Evolutionary conservation across 805 yeast species (phyloP).

Genomic region (Yamadazyma sp.): DNA sequence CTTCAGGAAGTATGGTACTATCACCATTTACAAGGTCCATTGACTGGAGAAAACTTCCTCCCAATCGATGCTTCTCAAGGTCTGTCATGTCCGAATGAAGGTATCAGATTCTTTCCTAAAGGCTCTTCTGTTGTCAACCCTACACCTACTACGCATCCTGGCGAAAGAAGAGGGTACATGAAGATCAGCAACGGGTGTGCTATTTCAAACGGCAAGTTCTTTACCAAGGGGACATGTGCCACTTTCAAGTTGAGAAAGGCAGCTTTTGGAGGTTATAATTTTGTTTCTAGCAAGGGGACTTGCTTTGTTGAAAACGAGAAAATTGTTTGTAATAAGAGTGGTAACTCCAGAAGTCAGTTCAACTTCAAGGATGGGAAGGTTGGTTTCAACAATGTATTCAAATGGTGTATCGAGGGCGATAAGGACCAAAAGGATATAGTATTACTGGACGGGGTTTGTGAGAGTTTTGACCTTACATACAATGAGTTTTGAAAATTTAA

Average conservation of each 20-base stretch:
- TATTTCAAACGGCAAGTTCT: slow-evolving; percentile 86
- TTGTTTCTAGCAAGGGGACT: slow-evolving; percentile 69
- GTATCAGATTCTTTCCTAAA: slow-evolving; percentile 72
- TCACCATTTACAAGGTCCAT: slow-evolving; percentile 72
- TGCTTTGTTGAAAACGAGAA: slow-evolving; percentile 51
- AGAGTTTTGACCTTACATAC: slow-evolving; percentile 11
- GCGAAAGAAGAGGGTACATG: slow-evolving; percentile 13
- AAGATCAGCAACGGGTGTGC: slow-evolving; percentile 57
- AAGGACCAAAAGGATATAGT: slow-evolving; percentile 17
- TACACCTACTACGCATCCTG: slow-evolving; percentile 14
- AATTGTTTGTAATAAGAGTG: slow-evolving; percentile 21
- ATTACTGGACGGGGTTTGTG: slow-evolving; percentile 22
- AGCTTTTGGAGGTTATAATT: slow-evolving; percentile 69
- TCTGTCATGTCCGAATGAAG: slow-evolving; percentile 59
- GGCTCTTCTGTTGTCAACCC: slow-evolving; percentile 23
- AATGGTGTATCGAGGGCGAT: slow-evolving; percentile 54
- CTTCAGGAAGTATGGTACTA: slow-evolving; percentile 81
- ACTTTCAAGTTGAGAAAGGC: slow-evolving; percentile 57
- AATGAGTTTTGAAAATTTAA: slow-evolving; percentile 6
- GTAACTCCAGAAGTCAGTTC: slow-evolving; percentile 31
- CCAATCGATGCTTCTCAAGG: slow-evolving; percentile 59
- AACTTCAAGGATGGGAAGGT: slow-evolving; percentile 46
- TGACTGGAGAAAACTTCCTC: slow-evolving; percentile 57
- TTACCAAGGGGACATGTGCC: slow-evolving; percentile 81
- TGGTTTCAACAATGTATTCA: slow-evolving; percentile 58